phyloP scores from a whole-genome alignment of 2,329 filamentous ascomycete species.

The Septoria linicola region DNA sequence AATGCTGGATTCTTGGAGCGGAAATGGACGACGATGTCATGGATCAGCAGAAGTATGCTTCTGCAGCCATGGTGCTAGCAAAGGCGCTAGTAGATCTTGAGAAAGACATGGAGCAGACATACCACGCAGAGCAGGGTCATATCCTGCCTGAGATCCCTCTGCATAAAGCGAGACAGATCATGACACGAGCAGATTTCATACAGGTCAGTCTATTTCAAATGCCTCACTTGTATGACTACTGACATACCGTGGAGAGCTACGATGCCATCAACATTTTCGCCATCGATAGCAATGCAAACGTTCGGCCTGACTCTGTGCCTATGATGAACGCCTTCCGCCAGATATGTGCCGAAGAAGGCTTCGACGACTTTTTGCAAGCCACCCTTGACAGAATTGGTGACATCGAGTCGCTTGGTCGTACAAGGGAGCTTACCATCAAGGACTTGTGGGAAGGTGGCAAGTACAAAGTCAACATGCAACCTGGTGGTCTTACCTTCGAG shows the following conservation, averaged over 20 bases:
- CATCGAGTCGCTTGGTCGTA: slow-evolving; percentile 89
- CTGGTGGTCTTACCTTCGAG: slow-evolving; percentile 50
- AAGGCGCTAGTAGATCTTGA: slow-evolving; percentile 86
- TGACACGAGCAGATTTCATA: slow-evolving; percentile 95
- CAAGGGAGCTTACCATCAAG: slow-evolving; percentile 93
- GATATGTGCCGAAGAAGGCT: slow-evolving; percentile 74
- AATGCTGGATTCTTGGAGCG: slow-evolving; percentile 72
- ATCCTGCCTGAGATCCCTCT: slow-evolving; percentile 77
- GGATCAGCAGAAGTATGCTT: slow-evolving; percentile 95
- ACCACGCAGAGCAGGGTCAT: slow-evolving; percentile 67
- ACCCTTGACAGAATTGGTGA: slow-evolving; percentile 84
- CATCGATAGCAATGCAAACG: slow-evolving; percentile 81
- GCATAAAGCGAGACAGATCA: slow-evolving; percentile 82
- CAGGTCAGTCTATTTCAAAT: slow-evolving; percentile 15
- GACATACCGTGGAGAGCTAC: slow-evolving; percentile 59
- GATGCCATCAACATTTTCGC: slow-evolving; percentile 95
- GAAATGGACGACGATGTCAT: slow-evolving; percentile 96
- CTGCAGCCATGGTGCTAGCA: slow-evolving; percentile 90
- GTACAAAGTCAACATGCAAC: slow-evolving; percentile 63
- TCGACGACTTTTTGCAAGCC: slow-evolving; percentile 76
- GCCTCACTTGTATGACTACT: neutral
- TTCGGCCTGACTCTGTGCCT: slow-evolving; percentile 89
- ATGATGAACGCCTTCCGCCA: slow-evolving; percentile 92
- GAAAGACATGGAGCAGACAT: slow-evolving; percentile 59
- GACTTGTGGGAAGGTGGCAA: slow-evolving; percentile 83